Conservation (phyloP, 1,139 yeast species). For the Debaryomyces singareniensis region DNA sequence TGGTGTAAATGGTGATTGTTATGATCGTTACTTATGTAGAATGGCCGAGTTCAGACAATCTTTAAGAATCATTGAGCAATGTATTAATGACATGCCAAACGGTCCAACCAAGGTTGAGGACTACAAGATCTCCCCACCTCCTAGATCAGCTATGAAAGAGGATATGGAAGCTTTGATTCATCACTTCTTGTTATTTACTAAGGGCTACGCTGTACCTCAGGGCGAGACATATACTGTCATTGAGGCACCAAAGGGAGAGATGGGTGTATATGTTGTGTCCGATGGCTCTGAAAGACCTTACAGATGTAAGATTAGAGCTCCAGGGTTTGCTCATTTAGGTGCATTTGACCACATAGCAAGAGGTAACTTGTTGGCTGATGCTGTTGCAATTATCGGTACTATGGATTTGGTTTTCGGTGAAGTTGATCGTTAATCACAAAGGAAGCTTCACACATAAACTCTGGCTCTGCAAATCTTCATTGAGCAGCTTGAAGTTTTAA, state of each 20-base stretch:
- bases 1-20: slow-evolving; percentile 85
- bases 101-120: slow-evolving; percentile 93
- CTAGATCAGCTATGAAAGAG: slow-evolving; percentile 77
- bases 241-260: slow-evolving; percentile 94
- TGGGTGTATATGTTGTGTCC: slow-evolving; percentile 85
- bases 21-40: slow-evolving; percentile 81
- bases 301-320: slow-evolving; percentile 89
- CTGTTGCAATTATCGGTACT: slow-evolving; percentile 91
- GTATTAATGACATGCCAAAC: slow-evolving; percentile 87
- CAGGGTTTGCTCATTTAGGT: slow-evolving; percentile 86
- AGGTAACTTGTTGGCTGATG: slow-evolving; percentile 86
- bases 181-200: slow-evolving; percentile 80
- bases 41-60: slow-evolving; percentile 94
- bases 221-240: slow-evolving; percentile 91
- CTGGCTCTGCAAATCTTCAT: too few relatives aligned
- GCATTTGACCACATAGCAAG: slow-evolving; percentile 83
- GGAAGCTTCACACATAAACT: too few relatives aligned
- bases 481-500: too few relatives aligned
- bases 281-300: slow-evolving; percentile 91
- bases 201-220: slow-evolving; percentile 84
- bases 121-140: slow-evolving; percentile 78
- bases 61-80: slow-evolving; percentile 81
- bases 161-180: slow-evolving; percentile 92
- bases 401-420: slow-evolving; percentile 95
- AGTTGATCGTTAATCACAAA: slow-evolving; percentile 75